Conservation (phyloP, 441 rosid species). For the Bocquillonia castaneifolia region DNA sequence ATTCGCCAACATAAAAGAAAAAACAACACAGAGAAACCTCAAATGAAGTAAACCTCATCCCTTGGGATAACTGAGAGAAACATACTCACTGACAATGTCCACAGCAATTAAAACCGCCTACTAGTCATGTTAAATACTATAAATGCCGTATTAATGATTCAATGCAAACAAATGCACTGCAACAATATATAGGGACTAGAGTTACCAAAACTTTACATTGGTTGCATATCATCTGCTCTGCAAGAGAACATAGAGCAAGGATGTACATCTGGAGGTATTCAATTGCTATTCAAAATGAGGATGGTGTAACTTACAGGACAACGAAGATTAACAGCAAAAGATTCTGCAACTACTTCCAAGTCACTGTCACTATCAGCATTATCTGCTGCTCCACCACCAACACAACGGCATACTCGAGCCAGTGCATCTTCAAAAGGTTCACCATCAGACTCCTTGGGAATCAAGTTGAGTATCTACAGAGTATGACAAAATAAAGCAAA, state of each 20-base stretch:
- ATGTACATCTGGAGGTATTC: not conserved
- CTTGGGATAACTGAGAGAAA: not conserved
- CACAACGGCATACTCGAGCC: constrained; percentile 81
- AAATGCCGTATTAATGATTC: not conserved
- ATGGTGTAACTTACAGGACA: constrained; percentile 73
- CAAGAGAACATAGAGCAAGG: not conserved
- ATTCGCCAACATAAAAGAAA: not conserved
- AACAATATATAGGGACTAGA: not conserved
- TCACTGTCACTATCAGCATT: constrained; percentile 96
- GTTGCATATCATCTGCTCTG: not conserved
- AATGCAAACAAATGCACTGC: not conserved
- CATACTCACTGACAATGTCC: not conserved
- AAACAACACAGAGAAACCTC: not conserved
- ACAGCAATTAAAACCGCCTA: not conserved
- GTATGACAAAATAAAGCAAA: constrained; percentile 13
- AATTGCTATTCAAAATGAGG: not conserved
- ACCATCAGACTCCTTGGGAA: constrained; percentile 86
- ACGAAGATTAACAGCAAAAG: constrained; percentile 70
- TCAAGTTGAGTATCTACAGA: constrained; percentile 69
- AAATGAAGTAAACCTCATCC: not conserved
- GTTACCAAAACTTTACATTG: not conserved
- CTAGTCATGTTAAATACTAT: not conserved
- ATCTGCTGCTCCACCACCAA: constrained; percentile 84
- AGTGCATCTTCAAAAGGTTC: constrained; percentile 80
- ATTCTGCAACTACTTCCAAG: constrained; percentile 95